Conservation (phyloP, 2,329 filamentous ascomycete species). For the Ophiostoma novo-ulmi region DNA sequence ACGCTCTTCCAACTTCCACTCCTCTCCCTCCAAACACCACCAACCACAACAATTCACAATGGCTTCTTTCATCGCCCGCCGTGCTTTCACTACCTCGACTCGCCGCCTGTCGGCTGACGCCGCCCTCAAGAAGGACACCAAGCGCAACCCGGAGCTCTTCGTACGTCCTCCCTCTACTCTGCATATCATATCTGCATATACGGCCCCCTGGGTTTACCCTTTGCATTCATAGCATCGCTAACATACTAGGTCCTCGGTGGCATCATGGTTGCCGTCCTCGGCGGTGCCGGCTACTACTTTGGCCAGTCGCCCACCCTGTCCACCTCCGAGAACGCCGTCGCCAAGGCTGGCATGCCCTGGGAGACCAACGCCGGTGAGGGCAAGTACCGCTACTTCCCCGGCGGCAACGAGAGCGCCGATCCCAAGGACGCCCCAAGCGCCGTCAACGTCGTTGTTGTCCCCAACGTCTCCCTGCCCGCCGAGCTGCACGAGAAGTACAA, state of each 20-base stretch:
- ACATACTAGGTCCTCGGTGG: slow-evolving; percentile 71
- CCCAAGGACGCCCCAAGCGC: slow-evolving; percentile 91
- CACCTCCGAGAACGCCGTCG: slow-evolving; percentile 73
- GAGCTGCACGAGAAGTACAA: slow-evolving; percentile 95
- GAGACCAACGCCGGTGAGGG: slow-evolving; percentile 61
- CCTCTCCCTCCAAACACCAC: slow-evolving; percentile 9
- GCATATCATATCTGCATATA: not conserved
- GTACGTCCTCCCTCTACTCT: slow-evolving; percentile 35
- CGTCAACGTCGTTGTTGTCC: slow-evolving; percentile 89
- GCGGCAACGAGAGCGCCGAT: slow-evolving; percentile 68
- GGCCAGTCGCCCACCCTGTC: slow-evolving; percentile 78
- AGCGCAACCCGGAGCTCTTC: slow-evolving; percentile 48
- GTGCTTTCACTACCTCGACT: slow-evolving; percentile 50
- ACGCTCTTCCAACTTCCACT: slow-evolving; percentile 1
- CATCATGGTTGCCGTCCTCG: slow-evolving; percentile 85
- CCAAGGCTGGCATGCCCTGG: slow-evolving; percentile 83
- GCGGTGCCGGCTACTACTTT: slow-evolving; percentile 85
- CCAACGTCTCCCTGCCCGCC: slow-evolving; percentile 89
- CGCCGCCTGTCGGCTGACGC: slow-evolving; percentile 34
- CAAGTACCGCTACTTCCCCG: slow-evolving; percentile 77
- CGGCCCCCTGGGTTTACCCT: not conserved
- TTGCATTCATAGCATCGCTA: not conserved
- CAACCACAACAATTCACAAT: slow-evolving; percentile 35
- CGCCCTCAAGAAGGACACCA: slow-evolving; percentile 53
- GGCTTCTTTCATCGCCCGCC: slow-evolving; percentile 53